These are phyloP conservation scores for Tardiomyces digboiensis DNA, from an alignment of 1,139 yeast genomes.

Conservation along the genomic window DNA sequence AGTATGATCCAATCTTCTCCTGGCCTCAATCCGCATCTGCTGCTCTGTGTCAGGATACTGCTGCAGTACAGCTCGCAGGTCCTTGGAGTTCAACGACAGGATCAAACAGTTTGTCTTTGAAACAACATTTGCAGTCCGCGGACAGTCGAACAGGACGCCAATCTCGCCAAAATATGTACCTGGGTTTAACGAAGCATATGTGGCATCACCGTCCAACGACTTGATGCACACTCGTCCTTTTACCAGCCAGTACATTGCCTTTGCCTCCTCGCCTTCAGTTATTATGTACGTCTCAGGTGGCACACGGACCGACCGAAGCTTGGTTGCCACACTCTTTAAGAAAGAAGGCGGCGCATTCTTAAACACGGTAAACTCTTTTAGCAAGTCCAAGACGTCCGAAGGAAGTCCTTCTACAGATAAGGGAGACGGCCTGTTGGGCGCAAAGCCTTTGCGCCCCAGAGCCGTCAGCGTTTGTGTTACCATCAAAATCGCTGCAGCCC, in stretches of 20 bases:
- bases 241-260: slow-evolving; percentile 71
- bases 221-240: slow-evolving; percentile 68
- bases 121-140: slow-evolving; percentile 73
- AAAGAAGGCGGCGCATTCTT: slow-evolving; percentile 57
- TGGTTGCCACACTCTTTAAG: slow-evolving; percentile 48
- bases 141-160: slow-evolving; percentile 64
- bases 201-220: slow-evolving; percentile 65
- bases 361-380: slow-evolving; percentile 53
- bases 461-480: too few relatives aligned
- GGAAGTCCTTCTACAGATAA: slow-evolving; percentile 6
- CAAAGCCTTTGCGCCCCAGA: too few relatives aligned
- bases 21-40: slow-evolving; percentile 68
- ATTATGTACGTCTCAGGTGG: slow-evolving; percentile 63
- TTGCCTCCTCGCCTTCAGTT: slow-evolving; percentile 64
- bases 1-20: slow-evolving; percentile 54
- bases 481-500: too few relatives aligned
- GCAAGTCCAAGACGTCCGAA: slow-evolving; percentile 37
- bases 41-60: slow-evolving; percentile 58
- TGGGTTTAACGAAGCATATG: slow-evolving; percentile 57
- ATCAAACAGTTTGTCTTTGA: slow-evolving; percentile 56
- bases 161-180: slow-evolving; percentile 76
- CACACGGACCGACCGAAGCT: slow-evolving; percentile 47
- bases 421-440: neutral
- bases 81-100: slow-evolving; percentile 59
- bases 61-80: slow-evolving; percentile 48